Evolutionary conservation across 202 grass and related monocot genomes (phyloP), one percentile per base, ranked within the genome.

Genomic region (Zizania palustris): DNA sequence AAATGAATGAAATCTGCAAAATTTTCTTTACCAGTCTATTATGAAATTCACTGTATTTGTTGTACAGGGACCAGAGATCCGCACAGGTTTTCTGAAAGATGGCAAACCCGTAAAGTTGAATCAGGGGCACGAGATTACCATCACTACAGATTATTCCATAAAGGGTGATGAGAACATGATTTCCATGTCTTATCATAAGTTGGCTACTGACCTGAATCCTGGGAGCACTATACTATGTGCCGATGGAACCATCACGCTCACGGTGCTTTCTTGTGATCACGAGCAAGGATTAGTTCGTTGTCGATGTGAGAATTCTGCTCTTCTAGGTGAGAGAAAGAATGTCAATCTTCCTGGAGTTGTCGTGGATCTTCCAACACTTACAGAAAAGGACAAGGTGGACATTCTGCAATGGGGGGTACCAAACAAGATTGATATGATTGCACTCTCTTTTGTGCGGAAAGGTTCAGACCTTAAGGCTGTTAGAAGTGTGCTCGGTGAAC

Each of bases 381-480:
- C 88, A 22, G 90, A 97, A 36, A 97, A 97, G 72, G 93, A 91
- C 77, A 97, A 87, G 82, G 83, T 72, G 21, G 90, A 97, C 78
- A 97, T 97, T 41, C 53, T 97, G 1, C 71, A 85, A 57, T 91
- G 90, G 90, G 93, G 88, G 9, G 74, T 97, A 3, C 93, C 88
- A 5, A 97, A 97, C 63, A 89, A 93, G 41, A 97, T 93, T 41
- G 93, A 93, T 81, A 97, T 93, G 67, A 93, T 97, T 39, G 93
- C 88, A 59, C 50, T 97, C 11, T 97, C 90, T 22, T 93, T 97
- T 67, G 88, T 97, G 33, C 74, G 86, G 44, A 97, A 89, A 85
- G 90, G 93, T 71, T 97, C 90, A 45, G 88, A 97, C 57, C 91
- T 97, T 82, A 59, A 90, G 22, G 63, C 89, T 81, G 90, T 90